Percentiles rank a stretch among this genome's conserved stretches.
Evolutionary conservation across 2,329 filamentous ascomycete genomes (phyloP).

Genomic region (Botryotinia globosa): DNA sequence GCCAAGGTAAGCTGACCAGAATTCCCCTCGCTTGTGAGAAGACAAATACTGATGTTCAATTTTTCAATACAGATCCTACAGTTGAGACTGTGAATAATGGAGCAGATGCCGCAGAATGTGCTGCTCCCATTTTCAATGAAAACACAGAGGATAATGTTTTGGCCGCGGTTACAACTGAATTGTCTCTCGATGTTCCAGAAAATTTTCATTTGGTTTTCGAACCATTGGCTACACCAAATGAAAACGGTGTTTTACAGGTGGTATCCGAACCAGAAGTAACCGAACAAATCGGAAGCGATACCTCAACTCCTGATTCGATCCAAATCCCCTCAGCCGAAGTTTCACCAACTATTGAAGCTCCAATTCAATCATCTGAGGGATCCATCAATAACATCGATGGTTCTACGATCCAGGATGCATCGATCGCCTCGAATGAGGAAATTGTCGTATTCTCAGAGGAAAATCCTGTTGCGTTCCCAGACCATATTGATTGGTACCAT

Average conservation of each 20-base stretch:
- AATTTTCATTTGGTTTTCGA: background rate
- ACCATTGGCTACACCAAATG: background rate
- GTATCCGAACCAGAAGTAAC: background rate
- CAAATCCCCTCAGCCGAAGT: background rate
- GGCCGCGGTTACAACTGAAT: background rate
- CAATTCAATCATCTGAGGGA: too few species aligned
- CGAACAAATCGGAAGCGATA: background rate
- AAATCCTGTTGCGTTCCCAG: background rate
- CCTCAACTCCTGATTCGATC: background rate
- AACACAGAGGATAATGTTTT: background rate
- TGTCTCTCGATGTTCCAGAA: background rate
- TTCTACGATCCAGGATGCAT: background rate
- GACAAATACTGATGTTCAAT: background rate
- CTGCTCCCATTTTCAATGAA: background rate
- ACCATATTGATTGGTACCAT: background rate
- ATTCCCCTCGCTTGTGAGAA: background rate
- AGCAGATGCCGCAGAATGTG: background rate
- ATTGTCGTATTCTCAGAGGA: background rate
- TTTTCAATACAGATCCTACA: background rate
- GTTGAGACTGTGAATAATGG: background rate
- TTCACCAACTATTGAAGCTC: too few species aligned
- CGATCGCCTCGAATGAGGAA: background rate
- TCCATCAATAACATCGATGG: too few species aligned
- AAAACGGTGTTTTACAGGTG: background rate
- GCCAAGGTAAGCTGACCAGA: background rate